These are phyloP conservation scores for Pugionium dolabratum DNA, from an alignment of 345 rosid genomes.

Conservation along the genomic window DNA sequence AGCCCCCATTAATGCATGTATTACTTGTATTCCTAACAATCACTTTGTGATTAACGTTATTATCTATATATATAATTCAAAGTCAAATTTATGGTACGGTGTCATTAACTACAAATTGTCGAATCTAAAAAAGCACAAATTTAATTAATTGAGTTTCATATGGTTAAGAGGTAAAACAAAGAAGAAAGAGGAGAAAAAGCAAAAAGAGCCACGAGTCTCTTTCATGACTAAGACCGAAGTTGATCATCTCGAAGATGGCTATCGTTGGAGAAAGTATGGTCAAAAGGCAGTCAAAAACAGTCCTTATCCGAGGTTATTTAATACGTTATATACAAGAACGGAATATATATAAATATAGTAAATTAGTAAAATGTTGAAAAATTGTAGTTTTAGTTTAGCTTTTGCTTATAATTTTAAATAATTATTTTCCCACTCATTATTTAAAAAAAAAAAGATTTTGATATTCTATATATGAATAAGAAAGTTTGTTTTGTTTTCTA, in stretches of 20 bases:
- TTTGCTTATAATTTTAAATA: no score
- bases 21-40: constrained; percentile 16
- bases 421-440: neutral
- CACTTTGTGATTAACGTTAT: constrained; percentile 19
- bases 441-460: neutral
- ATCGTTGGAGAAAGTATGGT: constrained; percentile 87
- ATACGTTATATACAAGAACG: neutral
- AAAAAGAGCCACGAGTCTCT: constrained; percentile 67
- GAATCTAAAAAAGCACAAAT: constrained; percentile 3
- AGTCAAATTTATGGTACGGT: constrained; percentile 31
- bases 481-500: no score
- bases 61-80: constrained; percentile 10
- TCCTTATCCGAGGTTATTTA: constrained; percentile 65
- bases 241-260: constrained; percentile 85
- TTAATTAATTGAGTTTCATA: constrained; percentile 12
- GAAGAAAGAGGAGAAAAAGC: constrained; percentile 60
- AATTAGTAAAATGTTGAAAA: neutral
- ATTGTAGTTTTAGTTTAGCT: neutral
- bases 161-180: constrained; percentile 49
- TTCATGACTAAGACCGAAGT: constrained; percentile 82
- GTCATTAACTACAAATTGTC: constrained; percentile 12
- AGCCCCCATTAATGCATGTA: constrained; percentile 7
- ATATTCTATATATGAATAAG: neutral
- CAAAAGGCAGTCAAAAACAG: constrained; percentile 84
- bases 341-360: neutral